These are phyloP conservation scores for Castanea sativa DNA, from an alignment of 306 rosid genomes.

Conservation along the genomic window DNA sequence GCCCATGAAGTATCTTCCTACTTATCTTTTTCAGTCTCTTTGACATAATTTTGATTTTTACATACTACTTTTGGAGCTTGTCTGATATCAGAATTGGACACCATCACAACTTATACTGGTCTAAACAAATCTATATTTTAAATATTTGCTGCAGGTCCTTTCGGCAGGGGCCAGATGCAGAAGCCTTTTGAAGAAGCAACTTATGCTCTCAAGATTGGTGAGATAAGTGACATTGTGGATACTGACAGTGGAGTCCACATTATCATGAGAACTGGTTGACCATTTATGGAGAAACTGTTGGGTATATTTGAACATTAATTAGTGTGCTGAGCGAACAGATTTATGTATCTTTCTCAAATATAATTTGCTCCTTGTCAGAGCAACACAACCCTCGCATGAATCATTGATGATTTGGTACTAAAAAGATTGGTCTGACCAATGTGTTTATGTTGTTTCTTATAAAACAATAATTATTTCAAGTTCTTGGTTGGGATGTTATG, in stretches of 20 bases:
- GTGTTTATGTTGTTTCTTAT: slow-evolving; percentile 22
- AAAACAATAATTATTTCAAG: slow-evolving; percentile 20
- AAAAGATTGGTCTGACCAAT: slow-evolving; percentile 25
- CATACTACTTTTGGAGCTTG: neutral
- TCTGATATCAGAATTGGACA: neutral
- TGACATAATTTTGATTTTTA: neutral
- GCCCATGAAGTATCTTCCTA: neutral
- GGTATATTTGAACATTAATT: slow-evolving; percentile 9
- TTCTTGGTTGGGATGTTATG: slow-evolving; percentile 37
- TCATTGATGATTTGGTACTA: slow-evolving; percentile 18
- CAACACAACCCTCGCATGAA: slow-evolving; percentile 23
- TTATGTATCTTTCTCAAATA: slow-evolving; percentile 4
- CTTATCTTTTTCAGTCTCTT: neutral
- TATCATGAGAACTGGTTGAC: slow-evolving; percentile 75
- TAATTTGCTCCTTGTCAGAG: slow-evolving; percentile 15
- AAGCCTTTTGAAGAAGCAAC: slow-evolving; percentile 94
- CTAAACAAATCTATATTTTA: neutral
- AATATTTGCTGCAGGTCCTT: slow-evolving; percentile 62
- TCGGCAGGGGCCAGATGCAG: slow-evolving; percentile 98
- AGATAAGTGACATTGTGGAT: slow-evolving; percentile 82
- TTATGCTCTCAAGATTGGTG: slow-evolving; percentile 75
- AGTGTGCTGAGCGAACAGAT: neutral
- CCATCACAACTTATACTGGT: neutral
- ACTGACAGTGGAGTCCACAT: slow-evolving; percentile 97
- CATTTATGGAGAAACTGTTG: neutral